These are phyloP conservation scores for Wallacemonas sp. DNA, from an alignment of 208 protist genomes.

Conservation along the genomic window DNA sequence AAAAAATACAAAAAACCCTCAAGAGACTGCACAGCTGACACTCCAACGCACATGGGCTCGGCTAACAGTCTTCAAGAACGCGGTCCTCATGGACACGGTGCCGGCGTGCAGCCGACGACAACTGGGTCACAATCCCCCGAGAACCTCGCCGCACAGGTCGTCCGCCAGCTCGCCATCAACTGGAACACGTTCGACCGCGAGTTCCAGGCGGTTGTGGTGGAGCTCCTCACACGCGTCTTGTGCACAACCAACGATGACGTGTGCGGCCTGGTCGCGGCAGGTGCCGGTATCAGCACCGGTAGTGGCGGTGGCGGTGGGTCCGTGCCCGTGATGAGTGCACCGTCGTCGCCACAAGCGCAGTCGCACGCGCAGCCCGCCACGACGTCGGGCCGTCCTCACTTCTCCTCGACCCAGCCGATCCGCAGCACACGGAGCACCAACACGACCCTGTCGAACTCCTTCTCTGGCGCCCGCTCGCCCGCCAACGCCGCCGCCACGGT, in stretches of 20 bases:
- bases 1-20: no score
- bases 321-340: not conserved
- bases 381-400: not conserved
- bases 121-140: not conserved
- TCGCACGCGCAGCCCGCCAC: not conserved
- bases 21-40: not conserved
- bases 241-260: not conserved
- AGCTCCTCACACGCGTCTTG: not conserved
- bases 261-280: not conserved
- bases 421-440: not conserved
- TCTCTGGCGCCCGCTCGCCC: not conserved
- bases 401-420: not conserved
- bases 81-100: not conserved
- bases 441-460: conserved; percentile 3
- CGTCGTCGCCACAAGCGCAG: not conserved
- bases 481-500: not conserved
- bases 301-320: not conserved
- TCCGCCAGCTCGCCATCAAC: conserved; percentile 14
- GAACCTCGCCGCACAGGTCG: not conserved
- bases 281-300: not conserved
- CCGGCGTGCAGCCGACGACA: no score
- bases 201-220: not conserved
- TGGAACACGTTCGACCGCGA: conserved; percentile 11
- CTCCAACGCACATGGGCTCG: not conserved
- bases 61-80: not conserved